Evolutionary conservation across 148 eudicot species (phyloP).

Genomic region (Chenopodium album): DNA sequence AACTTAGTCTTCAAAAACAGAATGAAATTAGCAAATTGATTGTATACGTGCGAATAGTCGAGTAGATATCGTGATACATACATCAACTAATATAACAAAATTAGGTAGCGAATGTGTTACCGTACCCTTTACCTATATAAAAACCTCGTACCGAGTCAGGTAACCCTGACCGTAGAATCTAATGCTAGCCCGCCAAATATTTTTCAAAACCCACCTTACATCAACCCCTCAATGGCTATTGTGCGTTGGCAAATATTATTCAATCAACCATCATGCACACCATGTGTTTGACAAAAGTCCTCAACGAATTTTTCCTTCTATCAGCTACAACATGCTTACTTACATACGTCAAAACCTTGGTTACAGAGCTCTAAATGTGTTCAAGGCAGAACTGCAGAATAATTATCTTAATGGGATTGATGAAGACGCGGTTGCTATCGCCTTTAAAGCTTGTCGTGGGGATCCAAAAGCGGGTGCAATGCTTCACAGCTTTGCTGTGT

Average conservation of each 20-base stretch:
- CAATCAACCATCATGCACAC: slow-evolving; percentile 47
- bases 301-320: slow-evolving; percentile 28
- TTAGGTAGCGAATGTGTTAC: too few species aligned
- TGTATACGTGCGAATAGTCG: too few species aligned
- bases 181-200: slow-evolving; percentile 55
- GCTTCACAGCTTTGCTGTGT: slow-evolving; percentile 64
- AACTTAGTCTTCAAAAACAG: too few species aligned
- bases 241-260: background rate
- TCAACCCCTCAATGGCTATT: slow-evolving; percentile 18
- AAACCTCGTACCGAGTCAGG: background rate
- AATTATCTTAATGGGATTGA: slow-evolving; percentile 34
- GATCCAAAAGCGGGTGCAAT: slow-evolving; percentile 48
- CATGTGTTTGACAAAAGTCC: slow-evolving; percentile 62
- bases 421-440: slow-evolving; percentile 56
- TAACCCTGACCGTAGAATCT: slow-evolving; percentile 7
- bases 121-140: background rate
- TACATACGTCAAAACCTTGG: slow-evolving; percentile 41
- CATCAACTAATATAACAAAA: too few species aligned
- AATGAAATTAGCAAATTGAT: too few species aligned
- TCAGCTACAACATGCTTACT: slow-evolving; percentile 49
- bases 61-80: too few species aligned
- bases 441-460: slow-evolving; percentile 68
- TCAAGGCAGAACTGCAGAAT: slow-evolving; percentile 37
- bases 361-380: slow-evolving; percentile 46
- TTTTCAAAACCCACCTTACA: slow-evolving; percentile 30